Evolutionary conservation across 176 grass and related monocot species (phyloP), one percentile per base, ranked within the genome.

Genomic region (Aegilops tauschii): DNA sequence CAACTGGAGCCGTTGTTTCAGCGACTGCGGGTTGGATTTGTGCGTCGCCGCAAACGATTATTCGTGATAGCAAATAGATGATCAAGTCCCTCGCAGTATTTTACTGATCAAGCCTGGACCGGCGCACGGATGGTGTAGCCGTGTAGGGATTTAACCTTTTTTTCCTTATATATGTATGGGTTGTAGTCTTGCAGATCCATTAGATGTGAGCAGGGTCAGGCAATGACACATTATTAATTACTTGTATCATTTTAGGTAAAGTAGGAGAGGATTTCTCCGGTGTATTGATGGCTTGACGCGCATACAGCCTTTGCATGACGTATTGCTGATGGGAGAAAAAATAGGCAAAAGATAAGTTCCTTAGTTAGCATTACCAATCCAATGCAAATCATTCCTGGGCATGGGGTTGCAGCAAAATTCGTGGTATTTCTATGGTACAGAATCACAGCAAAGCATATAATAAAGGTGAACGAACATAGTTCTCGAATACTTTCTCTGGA

Each of bases 351-450:
- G 13, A 47, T 29, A 52, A 34, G 1, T 63, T 70, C 78, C 2
- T 9, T 58, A 47, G 13, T 47, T 47, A 20, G 32, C 18, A 59
- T 2, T 6, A 6, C 63, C 25, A 50, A 20, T 85, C 50, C 70
- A 10, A 11, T 42, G 28, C 3, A 47, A 62, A 71, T 84, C 52
- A 29, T 28, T 28, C 23, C 5, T 74, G 40, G 8, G 21, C 27
- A 58, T 40, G 34, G 68, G 37, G 17, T 75, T 80, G 69, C 69
- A 29, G 44, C 61, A 84, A 87, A 91, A 84, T 45, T 87, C 25
- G 37, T 88, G 69, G 73, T 65, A 81, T 81, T 80, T 77, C 71
- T 88, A 88, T 82, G 9, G 77, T 85, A 88, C 70, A 88, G 17
- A 80, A 65, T 77, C 23, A 85, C 37, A 71, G n/a, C 62, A 85